Evolutionary conservation across 179 eudicot species (phyloP), one percentile per base, ranked within the genome.

Genomic region (Silene vulgaris): DNA sequence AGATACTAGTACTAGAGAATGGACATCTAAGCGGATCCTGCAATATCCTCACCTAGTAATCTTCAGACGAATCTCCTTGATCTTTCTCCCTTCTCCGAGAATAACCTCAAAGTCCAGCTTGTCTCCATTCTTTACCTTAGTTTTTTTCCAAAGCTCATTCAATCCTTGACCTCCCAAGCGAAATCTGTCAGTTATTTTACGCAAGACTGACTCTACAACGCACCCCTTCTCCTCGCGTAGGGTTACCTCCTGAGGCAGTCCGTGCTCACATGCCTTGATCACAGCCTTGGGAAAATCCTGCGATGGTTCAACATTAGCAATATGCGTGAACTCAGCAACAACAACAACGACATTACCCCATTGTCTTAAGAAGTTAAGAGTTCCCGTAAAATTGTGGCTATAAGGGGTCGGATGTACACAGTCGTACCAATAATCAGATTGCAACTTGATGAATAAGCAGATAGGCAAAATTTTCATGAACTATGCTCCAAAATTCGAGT

Each of bases 11-110:
- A 2, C 14, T 45, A 11, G 14, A 45, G 52, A 45, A 45, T 45
- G 13, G 14, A 45, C 52, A 45, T 45, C 52, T 45, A 45, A 8
- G 52, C 0, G 52, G 52, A 45, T 45, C 52, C 52, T 45, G 52
- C 52, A 45, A 45, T 11, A 56, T 56, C 60, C 60, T 54, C 60
- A n/a, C 20, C 8, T 56, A 56, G 60, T 56, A 56, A 56, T 16
- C 20, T 56, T 56, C 60, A 56, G 60, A 17, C 52, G 28, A 37
- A 69, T 11, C 73, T 69, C 73, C 20, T 19, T 12, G 8, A 69
- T 69, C 73, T 21, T 69, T 12, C 73, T 43, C 7, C 17, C 59
- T 4, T 20, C 5, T 19, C 54, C 54, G 1, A 69, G 59, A 69
- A 69, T 69, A 1, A 45, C 59, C 17, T 43, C 32, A 43, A 69